Evolutionary conservation across 768 basidiomycete species (phyloP), one percentile per base, ranked within the genome.

Genomic region (Fomitopsis pulvina): DNA sequence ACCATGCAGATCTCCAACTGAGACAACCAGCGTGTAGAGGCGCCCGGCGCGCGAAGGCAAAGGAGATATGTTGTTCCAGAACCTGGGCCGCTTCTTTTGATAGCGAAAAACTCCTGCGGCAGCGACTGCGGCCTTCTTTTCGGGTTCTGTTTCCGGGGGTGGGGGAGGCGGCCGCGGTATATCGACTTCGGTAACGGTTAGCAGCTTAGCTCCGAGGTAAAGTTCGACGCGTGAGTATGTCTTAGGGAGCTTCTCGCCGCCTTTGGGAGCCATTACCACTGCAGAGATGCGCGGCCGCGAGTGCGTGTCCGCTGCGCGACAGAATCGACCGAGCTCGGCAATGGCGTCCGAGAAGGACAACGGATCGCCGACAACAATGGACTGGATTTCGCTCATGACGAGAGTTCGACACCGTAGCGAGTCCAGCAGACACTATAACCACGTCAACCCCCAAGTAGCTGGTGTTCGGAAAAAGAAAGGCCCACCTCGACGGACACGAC

Each of bases 21-120:
- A 62, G 44, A 89, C 66, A 27, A 86, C 63, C 7, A 74, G 73
- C 2, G 85, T 83, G 60, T 80, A 84, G n/a, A 85, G 71, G 49
- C 49, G 60, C 50, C 18, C 25, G 2, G 20, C 34, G 9, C 45
- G 41, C 11, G 29, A 28, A 3, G 45, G 30, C 14, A 37, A 14
- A 10, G 30, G 7, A 11, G 45, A 20, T 57, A 56, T 16, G 69
- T 78, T 76, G 11, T 54, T 53, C 90, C 90, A 91, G 60, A 92
- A 87, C 32, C 71, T 65, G n/a, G 88, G 79, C 41, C 61, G 64
- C 63, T 78, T 84, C 52, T 77, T 73, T 11, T 67, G 63, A 66
- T 90, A 87, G 45, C 70, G 66, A 32, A 76, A 73, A 11, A 76
- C 75, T 9, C 80, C 80, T 4, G 37, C 47, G 29, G 52, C 52